Conservation (phyloP, 2,329 filamentous ascomycete genomes). For the Blumeria hordei region DNA sequence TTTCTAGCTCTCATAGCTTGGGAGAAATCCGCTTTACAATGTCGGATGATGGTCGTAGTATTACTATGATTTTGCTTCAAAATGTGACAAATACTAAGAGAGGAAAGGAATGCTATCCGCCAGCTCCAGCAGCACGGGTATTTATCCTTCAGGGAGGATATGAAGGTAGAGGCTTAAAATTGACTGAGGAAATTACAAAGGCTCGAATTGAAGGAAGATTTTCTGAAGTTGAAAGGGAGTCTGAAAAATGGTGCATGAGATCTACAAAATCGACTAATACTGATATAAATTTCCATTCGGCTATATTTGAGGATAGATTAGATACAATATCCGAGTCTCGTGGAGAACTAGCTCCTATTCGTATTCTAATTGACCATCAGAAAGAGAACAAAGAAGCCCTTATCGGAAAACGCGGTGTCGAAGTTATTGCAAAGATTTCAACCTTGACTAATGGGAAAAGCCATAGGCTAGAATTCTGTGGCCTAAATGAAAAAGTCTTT, state of each 20-base stretch:
- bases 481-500: slow-evolving; percentile 44
- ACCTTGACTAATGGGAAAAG: slow-evolving; percentile 24
- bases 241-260: slow-evolving; percentile 56
- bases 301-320: slow-evolving; percentile 47
- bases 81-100: slow-evolving; percentile 32
- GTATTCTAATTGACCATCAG: slow-evolving; percentile 48
- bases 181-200: slow-evolving; percentile 68
- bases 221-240: slow-evolving; percentile 59
- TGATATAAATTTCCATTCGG: slow-evolving; percentile 34
- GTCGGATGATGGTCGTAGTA: slow-evolving; percentile 34
- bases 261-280: slow-evolving; percentile 38
- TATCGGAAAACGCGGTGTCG: slow-evolving; percentile 42
- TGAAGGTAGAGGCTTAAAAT: slow-evolving; percentile 51
- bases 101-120: slow-evolving; percentile 23
- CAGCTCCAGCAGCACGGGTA: slow-evolving; percentile 34
- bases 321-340: slow-evolving; percentile 37
- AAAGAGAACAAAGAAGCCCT: slow-evolving; percentile 41
- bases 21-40: slow-evolving; percentile 51
- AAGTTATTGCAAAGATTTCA: slow-evolving; percentile 42
- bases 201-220: slow-evolving; percentile 71
- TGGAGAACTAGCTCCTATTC: slow-evolving; percentile 41
- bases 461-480: slow-evolving; percentile 33
- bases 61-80: slow-evolving; percentile 43
- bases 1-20: slow-evolving; percentile 48
- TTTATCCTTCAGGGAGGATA: slow-evolving; percentile 53